These are phyloP conservation scores for Oryza nivara DNA, from an alignment of 176 grass and related monocot genomes.

Conservation along the genomic window DNA sequence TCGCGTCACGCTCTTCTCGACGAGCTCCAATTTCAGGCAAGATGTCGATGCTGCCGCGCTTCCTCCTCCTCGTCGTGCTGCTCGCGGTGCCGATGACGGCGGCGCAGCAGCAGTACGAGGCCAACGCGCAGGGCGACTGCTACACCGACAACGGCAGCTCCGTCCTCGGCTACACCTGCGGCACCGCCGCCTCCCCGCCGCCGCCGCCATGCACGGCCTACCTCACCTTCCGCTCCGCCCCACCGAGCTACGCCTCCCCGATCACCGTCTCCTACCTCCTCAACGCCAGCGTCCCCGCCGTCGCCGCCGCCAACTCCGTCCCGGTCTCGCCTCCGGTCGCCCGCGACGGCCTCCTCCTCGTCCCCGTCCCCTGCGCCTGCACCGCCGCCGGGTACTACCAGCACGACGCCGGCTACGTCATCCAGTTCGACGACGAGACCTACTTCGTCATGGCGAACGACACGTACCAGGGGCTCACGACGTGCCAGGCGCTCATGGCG, in stretches of 20 bases:
- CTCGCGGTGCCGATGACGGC: background rate
- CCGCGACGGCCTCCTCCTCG: slow-evolving; percentile 44
- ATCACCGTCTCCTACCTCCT: slow-evolving; percentile 36
- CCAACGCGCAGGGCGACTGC: slow-evolving; percentile 47
- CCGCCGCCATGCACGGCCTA: slow-evolving; percentile 33
- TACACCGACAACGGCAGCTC: slow-evolving; percentile 48
- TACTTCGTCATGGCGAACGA: slow-evolving; percentile 57
- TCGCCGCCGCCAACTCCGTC: slow-evolving; percentile 39
- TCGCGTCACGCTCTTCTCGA: no score
- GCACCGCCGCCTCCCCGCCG: background rate
- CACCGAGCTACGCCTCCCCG: slow-evolving; percentile 51
- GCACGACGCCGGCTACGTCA: slow-evolving; percentile 54
- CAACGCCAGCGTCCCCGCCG: slow-evolving; percentile 7
- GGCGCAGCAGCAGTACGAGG: slow-evolving; percentile 59
- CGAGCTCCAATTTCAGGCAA: background rate
- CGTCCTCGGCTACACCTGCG: slow-evolving; percentile 65
- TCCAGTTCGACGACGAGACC: slow-evolving; percentile 32
- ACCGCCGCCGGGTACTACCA: slow-evolving; percentile 52
- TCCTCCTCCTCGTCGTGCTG: background rate
- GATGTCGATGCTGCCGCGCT: background rate
- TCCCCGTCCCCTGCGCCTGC: slow-evolving; percentile 56
- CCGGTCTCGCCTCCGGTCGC: background rate
- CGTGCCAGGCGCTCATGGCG: slow-evolving; percentile 63
- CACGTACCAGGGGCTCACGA: slow-evolving; percentile 60
- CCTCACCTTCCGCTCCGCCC: slow-evolving; percentile 51